Base-by-base conservation (phyloP, 1,139 yeast species). In the Taphrina flavorubra region DNA sequence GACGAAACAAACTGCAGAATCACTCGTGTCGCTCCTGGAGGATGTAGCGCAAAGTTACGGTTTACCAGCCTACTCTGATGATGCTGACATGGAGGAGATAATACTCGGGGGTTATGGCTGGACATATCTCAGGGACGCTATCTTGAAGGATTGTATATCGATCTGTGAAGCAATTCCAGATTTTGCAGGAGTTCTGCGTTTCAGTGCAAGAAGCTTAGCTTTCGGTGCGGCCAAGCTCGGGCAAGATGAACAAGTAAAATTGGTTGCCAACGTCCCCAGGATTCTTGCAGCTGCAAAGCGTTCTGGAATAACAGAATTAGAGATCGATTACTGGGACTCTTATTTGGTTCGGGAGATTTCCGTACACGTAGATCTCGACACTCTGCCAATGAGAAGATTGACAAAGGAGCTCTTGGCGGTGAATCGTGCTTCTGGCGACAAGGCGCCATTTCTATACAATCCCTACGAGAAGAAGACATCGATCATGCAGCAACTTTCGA, bases 281-380 rank as follows among this genome's bases (percentile, higher is more conserved):
- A 76, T 79, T 1, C 70, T 75, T 47, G 76, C 75, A n/a, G 68
- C 72, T 1, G 76, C 79, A 6, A 70, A 75, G 10, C 74, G 75
- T 37, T 58, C 74, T 18, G 79, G 79, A 13, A 59, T 72, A 39
- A 60, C 69, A n/a, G 77, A 74, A 20, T 72, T 77, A 25, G 73
- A 73, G 39, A 78, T 77, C 16, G 78, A 73, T 0, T 89, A 89
- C 74, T 89, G 92, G 89, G 97, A 90, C 76, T 88, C 89, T 0
- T 85, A 82, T 72, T 71, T 90, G 11, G 80, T 90, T 0, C 81
- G 94, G 69, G 83, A 81, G 55, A 80, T 87, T 6, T 62, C 13
- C 53, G 74, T 14, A 77, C 39, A 47, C 13, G 16, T 20, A 14
- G 42, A 46, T 10, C 7, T 14, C 20, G 25, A 44, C 20, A 37